Evolutionary conservation across 108 stramenopile species (phyloP).

Genomic region (Skeletonema costatum): DNA sequence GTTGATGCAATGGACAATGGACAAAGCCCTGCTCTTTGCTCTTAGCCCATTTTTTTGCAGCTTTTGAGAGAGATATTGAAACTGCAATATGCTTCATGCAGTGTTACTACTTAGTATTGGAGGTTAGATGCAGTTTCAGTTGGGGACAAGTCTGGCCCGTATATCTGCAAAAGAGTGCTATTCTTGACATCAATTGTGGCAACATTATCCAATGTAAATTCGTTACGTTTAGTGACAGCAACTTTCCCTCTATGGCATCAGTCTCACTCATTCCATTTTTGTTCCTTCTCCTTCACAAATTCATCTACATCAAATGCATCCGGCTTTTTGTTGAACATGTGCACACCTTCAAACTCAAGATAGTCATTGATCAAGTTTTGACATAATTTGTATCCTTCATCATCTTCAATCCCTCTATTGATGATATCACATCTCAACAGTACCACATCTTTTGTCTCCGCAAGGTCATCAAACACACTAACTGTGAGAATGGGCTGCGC

Average conservation of each 20-base stretch:
- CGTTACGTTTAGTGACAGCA: not conserved
- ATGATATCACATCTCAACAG: slow-evolving; percentile 81
- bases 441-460: slow-evolving; percentile 57
- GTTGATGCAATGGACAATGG: too few relatives aligned
- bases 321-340: slow-evolving; percentile 77
- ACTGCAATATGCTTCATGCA: too few relatives aligned
- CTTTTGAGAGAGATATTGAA: too few relatives aligned
- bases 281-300: slow-evolving; percentile 60
- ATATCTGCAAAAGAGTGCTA: too few relatives aligned
- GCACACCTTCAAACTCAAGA: slow-evolving; percentile 50
- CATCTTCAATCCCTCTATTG: slow-evolving; percentile 70
- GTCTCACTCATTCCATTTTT: slow-evolving; percentile 53
- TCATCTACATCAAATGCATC: slow-evolving; percentile 78
- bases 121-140: too few relatives aligned
- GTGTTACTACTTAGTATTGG: too few relatives aligned
- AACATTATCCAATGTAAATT: not conserved
- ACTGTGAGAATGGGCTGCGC: slow-evolving; percentile 83
- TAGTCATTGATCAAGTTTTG: slow-evolving; percentile 62
- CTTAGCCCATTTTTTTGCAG: too few relatives aligned
- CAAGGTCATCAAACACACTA: slow-evolving; percentile 79
- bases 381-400: slow-evolving; percentile 69
- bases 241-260: not conserved
- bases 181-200: too few relatives aligned
- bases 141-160: too few relatives aligned
- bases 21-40: too few relatives aligned